Evolutionary conservation across 208 protist species (phyloP).

Genomic region (Zelonia costaricensis): DNA sequence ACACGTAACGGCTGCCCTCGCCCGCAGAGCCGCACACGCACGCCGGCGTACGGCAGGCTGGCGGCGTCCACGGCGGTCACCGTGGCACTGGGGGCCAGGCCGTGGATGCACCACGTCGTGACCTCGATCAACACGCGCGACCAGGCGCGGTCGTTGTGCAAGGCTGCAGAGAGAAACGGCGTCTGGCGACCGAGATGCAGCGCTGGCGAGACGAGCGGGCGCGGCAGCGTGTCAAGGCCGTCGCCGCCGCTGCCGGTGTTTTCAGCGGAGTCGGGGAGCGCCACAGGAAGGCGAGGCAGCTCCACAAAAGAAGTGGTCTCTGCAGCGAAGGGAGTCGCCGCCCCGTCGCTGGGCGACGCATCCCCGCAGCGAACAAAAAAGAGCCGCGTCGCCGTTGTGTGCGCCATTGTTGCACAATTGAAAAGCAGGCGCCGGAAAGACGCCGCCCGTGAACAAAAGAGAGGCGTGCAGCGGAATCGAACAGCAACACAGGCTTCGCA

Average conservation of each 20-base stretch:
- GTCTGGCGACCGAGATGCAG: conserved; percentile 22
- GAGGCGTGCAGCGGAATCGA: no score
- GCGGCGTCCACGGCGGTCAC: conserved; percentile 13
- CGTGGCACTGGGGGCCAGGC: conserved; percentile 6
- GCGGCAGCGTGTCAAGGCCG: neutral
- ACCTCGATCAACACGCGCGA: conserved; percentile 22
- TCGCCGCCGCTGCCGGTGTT: neutral
- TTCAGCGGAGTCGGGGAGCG: neutral
- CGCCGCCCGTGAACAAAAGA: no score
- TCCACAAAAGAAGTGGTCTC: conserved; percentile 5
- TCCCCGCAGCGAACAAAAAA: conserved; percentile 4
- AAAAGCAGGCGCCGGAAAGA: neutral
- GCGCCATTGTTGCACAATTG: neutral
- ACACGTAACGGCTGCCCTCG: conserved; percentile 2
- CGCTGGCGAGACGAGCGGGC: conserved; percentile 20
- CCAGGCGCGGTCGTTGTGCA: conserved; percentile 25
- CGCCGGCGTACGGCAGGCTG: conserved; percentile 16
- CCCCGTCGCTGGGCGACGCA: neutral
- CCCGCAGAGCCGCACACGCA: conserved; percentile 26
- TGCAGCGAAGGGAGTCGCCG: neutral
- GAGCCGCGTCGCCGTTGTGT: neutral
- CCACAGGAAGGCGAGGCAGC: conserved; percentile 6
- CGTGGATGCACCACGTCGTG: conserved; percentile 34
- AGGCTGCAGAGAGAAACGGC: conserved; percentile 4
- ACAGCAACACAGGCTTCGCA: no score